Conservation (phyloP, 352 stramenopile species). For the Globisporangium ultimum region DNA sequence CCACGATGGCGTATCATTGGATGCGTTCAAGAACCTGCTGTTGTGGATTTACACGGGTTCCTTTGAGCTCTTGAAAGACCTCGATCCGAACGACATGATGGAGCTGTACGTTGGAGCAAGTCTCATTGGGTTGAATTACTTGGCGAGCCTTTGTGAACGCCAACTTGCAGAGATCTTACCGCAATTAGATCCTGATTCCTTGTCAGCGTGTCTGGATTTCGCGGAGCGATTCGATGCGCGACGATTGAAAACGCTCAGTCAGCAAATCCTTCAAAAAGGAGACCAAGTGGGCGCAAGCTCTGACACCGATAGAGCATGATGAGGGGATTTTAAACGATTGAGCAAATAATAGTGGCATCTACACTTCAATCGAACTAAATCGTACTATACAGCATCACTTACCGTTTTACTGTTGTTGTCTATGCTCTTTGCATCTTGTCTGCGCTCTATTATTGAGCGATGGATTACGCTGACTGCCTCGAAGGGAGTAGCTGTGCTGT, state of each 20-base stretch:
- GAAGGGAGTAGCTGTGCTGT: background rate
- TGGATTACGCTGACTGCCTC: background rate
- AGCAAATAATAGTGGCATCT: background rate
- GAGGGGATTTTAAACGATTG: background rate
- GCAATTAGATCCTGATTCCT: constrained; percentile 42
- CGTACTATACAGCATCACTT: background rate
- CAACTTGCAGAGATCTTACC: constrained; percentile 51
- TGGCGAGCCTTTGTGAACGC: constrained; percentile 61
- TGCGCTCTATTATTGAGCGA: background rate
- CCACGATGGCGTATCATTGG: constrained; percentile 60
- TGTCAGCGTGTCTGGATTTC: constrained; percentile 62
- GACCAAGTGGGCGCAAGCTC: background rate
- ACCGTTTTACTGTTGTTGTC: no score
- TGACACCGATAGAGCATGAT: background rate
- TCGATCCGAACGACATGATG: constrained; percentile 66
- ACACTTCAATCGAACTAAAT: background rate
- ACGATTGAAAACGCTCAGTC: constrained; percentile 42
- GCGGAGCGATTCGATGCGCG: constrained; percentile 54
- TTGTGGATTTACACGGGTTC: constrained; percentile 74
- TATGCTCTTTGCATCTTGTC: no score
- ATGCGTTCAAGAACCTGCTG: constrained; percentile 59
- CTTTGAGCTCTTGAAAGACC: constrained; percentile 32
- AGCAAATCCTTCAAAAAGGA: constrained; percentile 27
- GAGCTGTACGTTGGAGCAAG: constrained; percentile 67
- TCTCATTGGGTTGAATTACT: constrained; percentile 44